Evolutionary conservation across 768 basidiomycete species (phyloP).

Genomic region (Neoboletus subvelutipes): DNA sequence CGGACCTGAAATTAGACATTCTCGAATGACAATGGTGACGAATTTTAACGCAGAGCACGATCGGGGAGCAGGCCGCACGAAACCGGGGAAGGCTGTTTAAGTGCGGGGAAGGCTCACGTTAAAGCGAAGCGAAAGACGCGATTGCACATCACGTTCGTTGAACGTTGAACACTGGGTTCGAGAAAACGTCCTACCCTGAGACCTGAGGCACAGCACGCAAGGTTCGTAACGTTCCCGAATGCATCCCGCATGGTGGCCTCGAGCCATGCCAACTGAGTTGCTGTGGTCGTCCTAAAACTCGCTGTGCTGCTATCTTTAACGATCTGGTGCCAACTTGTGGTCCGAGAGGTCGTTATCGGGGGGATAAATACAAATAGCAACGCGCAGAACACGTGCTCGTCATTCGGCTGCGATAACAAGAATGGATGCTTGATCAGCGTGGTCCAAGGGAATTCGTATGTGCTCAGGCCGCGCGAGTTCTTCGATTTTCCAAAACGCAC

Average conservation of each 20-base stretch:
- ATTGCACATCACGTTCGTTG: neutral
- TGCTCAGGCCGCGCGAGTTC: no score
- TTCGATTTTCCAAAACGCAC: neutral
- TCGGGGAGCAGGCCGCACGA: neutral
- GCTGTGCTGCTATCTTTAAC: neutral
- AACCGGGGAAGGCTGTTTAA: neutral
- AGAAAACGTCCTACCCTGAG: neutral
- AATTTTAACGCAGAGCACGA: neutral
- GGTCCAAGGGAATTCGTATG: neutral
- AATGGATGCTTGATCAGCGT: neutral
- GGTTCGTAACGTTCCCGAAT: neutral
- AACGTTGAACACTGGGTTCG: neutral
- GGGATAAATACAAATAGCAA: neutral
- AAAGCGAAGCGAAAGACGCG: neutral
- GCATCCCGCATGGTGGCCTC: conserved; percentile 1
- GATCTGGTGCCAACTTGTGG: neutral
- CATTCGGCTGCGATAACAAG: conserved; percentile 4
- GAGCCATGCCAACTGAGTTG: neutral
- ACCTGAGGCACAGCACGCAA: neutral
- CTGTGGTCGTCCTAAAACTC: neutral
- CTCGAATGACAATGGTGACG: neutral
- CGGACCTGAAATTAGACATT: conserved; percentile 9
- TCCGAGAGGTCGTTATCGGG: neutral
- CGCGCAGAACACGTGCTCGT: conserved; percentile 8
- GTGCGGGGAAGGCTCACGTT: neutral